Evolutionary conservation across 179 eudicot genomes (phyloP), one percentile per base, ranked within the genome.

Genomic region (Spinacia oleracea): DNA sequence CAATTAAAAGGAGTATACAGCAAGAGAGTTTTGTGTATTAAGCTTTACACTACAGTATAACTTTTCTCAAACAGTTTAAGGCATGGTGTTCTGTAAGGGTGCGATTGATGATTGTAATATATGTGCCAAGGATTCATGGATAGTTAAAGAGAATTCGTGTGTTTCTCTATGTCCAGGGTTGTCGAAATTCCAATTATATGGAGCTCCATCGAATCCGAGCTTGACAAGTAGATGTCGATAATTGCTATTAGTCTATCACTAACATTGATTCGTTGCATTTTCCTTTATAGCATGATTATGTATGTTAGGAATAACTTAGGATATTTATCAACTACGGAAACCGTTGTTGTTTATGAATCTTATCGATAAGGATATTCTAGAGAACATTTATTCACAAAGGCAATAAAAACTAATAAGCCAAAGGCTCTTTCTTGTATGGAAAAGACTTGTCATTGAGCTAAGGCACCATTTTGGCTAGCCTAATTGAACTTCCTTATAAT

Each of bases 101-200:
- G 73, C 55, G 1, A n/a, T 45, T 70, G 72, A 25, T 70, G 55
- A 55, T 46, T 70, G 55, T 3, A 45, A 23, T 70, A 35, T 70
- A 35, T 55, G n/a, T 15, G 34, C 34, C 46, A 3, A 35, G 48
- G 71, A 55, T 45, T 67, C 38, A 67, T 67, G 70, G 45, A 5
- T 15, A 4, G 25, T 32, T 1, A 66, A 25, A 66, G 8, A 66
- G 55, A 5, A 27, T n/a, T n/a, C n/a, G 5, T 58, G 2, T 58
- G 7, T 9, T 58, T 58, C 10, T 58, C 8, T 23, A 1, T 21
- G 32, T 66, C 70, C 38, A 66, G 45, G 9, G 38, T 66, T 25
- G 20, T 31, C 70, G 1, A 10, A 66, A 34, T 25, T 66, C 46
- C 70, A 67, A 38, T 35, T 38, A n/a, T 67, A 32, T 20, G 71